Conservation (phyloP, 2,329 filamentous ascomycete species). For the Pezicula radicicola region DNA sequence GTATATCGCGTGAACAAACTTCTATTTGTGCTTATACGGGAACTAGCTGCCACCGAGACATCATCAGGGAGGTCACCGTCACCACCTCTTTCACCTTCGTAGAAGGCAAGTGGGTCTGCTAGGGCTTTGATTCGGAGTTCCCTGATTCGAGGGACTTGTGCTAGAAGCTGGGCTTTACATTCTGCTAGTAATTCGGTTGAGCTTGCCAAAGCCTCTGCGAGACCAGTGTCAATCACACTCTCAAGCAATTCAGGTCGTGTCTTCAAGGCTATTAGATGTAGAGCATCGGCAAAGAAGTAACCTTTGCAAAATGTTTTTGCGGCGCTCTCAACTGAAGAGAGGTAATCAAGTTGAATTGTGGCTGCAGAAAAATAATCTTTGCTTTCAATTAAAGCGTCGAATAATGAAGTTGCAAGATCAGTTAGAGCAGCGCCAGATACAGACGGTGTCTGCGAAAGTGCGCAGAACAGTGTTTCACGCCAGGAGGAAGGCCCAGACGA, state of each 20-base stretch:
- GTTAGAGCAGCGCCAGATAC: conserved; percentile 57
- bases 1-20: conserved; percentile 93
- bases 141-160: conserved; percentile 80
- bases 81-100: conserved; percentile 67
- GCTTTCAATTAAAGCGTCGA: conserved; percentile 75
- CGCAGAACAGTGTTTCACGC: conserved; percentile 85
- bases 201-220: conserved; percentile 76
- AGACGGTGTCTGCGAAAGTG: conserved; percentile 62
- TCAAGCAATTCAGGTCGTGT: conserved; percentile 60
- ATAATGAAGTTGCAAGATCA: conserved; percentile 70
- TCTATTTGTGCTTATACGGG: conserved; percentile 76
- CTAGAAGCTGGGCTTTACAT: conserved; percentile 79
- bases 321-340: conserved; percentile 67
- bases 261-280: conserved; percentile 66
- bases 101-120: conserved; percentile 85
- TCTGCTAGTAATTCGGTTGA: conserved; percentile 92
- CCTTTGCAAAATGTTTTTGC: conserved; percentile 81
- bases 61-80: conserved; percentile 82
- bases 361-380: conserved; percentile 83
- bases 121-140: conserved; percentile 80
- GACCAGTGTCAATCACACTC: conserved; percentile 68
- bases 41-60: conserved; percentile 80
- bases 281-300: conserved; percentile 84
- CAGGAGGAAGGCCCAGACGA: conserved; percentile 74
- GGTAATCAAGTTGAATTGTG: conserved; percentile 77